Conservation (phyloP, 2,329 filamentous ascomycete species). For the Rhinocladiella mackenziei region DNA sequence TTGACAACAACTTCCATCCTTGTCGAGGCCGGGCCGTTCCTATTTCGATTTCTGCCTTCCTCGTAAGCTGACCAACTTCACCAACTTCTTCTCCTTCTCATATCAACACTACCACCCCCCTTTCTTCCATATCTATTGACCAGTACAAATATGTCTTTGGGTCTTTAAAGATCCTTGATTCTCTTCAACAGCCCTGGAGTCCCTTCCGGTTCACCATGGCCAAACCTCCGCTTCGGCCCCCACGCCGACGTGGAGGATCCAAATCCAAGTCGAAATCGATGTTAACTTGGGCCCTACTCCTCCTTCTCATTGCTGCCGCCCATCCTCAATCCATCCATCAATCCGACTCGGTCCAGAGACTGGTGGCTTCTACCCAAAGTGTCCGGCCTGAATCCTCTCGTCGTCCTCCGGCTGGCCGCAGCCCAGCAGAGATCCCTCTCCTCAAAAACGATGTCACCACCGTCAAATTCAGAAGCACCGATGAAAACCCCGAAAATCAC, state of each 20-base stretch:
- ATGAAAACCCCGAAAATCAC: conserved; percentile 25
- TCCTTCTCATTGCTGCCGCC: conserved; percentile 24
- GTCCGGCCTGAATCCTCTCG: conserved; percentile 17
- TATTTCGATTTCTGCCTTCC: too few relatives aligned
- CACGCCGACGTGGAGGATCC: conserved; percentile 25
- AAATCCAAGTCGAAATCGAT: conserved; percentile 26
- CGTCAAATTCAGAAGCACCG: conserved; percentile 28
- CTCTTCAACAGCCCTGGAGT: conserved; percentile 10
- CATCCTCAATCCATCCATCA: conserved; percentile 18
- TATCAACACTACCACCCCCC: neutral
- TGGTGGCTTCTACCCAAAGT: conserved; percentile 23
- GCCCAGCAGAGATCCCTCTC: conserved; percentile 30
- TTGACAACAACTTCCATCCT: too few relatives aligned
- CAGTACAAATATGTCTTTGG: neutral
- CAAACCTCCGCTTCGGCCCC: conserved; percentile 27
- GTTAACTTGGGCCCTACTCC: conserved; percentile 26
- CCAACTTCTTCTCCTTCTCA: neutral
- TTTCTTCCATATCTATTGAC: neutral
- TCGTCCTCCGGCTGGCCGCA: conserved; percentile 28
- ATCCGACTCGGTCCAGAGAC: conserved; percentile 17
- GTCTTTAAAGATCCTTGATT: neutral
- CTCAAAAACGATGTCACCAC: conserved; percentile 29
- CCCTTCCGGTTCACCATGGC: conserved; percentile 18
- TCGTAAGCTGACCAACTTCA: conserved; percentile 1
- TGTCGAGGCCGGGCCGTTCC: too few relatives aligned